A percentile compares a stretch with the other conserved stretches of the same genome.
phyloP scores from a whole-genome alignment of 768 basidiomycete genomes.

The Mycena indigotica region DNA sequence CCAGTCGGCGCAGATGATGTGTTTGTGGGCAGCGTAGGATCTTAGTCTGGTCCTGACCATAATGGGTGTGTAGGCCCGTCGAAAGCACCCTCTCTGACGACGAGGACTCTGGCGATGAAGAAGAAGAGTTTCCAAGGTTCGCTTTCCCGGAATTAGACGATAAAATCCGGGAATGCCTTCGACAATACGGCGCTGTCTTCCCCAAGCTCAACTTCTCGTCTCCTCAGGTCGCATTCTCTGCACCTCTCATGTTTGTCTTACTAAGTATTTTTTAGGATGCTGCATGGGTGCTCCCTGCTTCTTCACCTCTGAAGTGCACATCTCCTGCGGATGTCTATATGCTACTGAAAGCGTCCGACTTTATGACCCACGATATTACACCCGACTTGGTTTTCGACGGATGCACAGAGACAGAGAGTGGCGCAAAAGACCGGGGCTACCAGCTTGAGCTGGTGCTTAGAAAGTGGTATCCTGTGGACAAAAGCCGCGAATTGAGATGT shows the following conservation, averaged over 20 bases:
- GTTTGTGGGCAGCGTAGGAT: no score
- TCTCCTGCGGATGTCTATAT: constrained; percentile 90
- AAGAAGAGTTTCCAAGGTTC: constrained; percentile 38
- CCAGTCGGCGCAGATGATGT: constrained; percentile 80
- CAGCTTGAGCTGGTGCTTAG: constrained; percentile 83
- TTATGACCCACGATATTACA: constrained; percentile 77
- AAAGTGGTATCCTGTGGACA: constrained; percentile 88
- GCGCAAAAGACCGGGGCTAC: constrained; percentile 45
- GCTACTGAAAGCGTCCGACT: constrained; percentile 90
- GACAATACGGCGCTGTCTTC: constrained; percentile 80
- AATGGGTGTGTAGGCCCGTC: constrained; percentile 44
- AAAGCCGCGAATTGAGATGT: constrained; percentile 84
- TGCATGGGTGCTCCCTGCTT: constrained; percentile 84
- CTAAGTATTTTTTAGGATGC: constrained; percentile 65
- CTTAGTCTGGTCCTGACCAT: background rate
- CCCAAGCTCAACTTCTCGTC: constrained; percentile 96
- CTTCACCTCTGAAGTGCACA: constrained; percentile 83
- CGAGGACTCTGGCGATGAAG: constrained; percentile 30
- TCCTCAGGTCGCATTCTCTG: constrained; percentile 61
- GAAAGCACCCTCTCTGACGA: constrained; percentile 62
- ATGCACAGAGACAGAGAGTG: constrained; percentile 45
- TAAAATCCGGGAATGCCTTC: constrained; percentile 65
- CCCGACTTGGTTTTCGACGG: constrained; percentile 65
- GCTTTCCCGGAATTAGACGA: constrained; percentile 84
- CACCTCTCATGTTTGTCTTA: background rate